Conservation (phyloP, 768 basidiomycete species). For the Pleurotus tuoliensis region DNA sequence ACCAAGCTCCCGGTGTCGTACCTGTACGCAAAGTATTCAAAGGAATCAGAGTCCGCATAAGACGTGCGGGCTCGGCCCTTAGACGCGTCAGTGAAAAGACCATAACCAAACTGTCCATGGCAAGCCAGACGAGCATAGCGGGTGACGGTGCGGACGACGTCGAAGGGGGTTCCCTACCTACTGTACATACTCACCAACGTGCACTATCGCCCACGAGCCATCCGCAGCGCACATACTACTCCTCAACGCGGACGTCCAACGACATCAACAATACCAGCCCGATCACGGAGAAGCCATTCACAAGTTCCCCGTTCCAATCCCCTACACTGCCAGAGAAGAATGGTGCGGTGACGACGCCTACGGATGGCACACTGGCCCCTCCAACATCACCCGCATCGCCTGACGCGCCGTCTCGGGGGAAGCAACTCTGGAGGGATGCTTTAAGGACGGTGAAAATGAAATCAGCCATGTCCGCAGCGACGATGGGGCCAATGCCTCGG, state of each 20-base stretch:
- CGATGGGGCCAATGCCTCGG: conserved; percentile 13
- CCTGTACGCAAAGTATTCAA: conserved; percentile 12
- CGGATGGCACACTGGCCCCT: neutral
- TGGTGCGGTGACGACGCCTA: neutral
- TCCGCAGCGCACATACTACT: neutral
- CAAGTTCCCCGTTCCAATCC: conserved; percentile 7
- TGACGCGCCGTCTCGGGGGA: conserved; percentile 26
- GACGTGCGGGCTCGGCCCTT: conserved; percentile 13
- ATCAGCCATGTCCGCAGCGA: conserved; percentile 18
- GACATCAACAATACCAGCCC: neutral
- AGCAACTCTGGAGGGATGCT: conserved; percentile 41
- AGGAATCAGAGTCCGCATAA: conserved; percentile 13
- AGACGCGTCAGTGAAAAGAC: conserved; percentile 21
- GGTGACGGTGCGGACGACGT: conserved; percentile 22
- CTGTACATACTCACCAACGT: conserved; percentile 12
- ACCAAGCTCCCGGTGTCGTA: conserved; percentile 24
- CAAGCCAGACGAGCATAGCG: conserved; percentile 18
- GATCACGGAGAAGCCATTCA: neutral
- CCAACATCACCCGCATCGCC: conserved; percentile 4
- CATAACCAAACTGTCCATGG: conserved; percentile 13
- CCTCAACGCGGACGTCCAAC: neutral
- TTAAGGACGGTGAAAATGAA: conserved; percentile 40
- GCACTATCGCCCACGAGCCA: neutral
- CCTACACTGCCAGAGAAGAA: conserved; percentile 17
- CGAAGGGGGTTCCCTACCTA: conserved; percentile 25